phyloP scores from a whole-genome alignment of 768 basidiomycete species.

The Boletus subcaerulescens region DNA sequence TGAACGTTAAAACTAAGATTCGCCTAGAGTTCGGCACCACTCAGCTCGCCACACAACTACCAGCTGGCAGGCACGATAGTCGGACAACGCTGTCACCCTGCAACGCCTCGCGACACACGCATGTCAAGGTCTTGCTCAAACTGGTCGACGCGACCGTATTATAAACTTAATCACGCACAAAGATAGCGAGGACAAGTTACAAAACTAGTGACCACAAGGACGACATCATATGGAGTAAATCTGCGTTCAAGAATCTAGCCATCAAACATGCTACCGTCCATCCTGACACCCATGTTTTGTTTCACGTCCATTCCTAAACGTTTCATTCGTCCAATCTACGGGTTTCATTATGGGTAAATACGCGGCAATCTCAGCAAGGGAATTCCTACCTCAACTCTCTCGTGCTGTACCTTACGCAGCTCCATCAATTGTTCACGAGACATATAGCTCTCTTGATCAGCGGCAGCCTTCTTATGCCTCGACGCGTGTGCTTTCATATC shows the following conservation, averaged over 20 bases:
- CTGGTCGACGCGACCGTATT: background rate
- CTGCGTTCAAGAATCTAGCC: slow-evolving; percentile 20
- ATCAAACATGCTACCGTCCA: slow-evolving; percentile 71
- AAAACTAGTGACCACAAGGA: too few species aligned
- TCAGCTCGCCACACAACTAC: slow-evolving; percentile 3
- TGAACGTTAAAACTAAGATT: slow-evolving; percentile 5
- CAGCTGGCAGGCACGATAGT: background rate
- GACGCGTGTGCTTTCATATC: slow-evolving; percentile 77
- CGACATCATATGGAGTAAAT: too few species aligned
- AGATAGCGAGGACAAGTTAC: background rate
- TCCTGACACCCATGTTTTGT: slow-evolving; percentile 80
- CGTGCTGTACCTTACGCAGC: slow-evolving; percentile 78
- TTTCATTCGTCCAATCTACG: slow-evolving; percentile 78
- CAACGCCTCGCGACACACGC: slow-evolving; percentile 13
- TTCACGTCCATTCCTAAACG: slow-evolving; percentile 85
- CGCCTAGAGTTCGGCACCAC: background rate
- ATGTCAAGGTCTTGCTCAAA: slow-evolving; percentile 1
- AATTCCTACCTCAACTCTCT: slow-evolving; percentile 67
- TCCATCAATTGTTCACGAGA: slow-evolving; percentile 79
- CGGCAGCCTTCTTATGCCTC: slow-evolving; percentile 63
- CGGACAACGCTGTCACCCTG: background rate
- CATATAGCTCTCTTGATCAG: slow-evolving; percentile 73
- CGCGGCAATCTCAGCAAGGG: background rate
- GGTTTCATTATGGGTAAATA: background rate
- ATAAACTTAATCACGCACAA: background rate